Evolutionary conservation across 352 stramenopile genomes (phyloP).

Genomic region (Phytophthora citricola): DNA sequence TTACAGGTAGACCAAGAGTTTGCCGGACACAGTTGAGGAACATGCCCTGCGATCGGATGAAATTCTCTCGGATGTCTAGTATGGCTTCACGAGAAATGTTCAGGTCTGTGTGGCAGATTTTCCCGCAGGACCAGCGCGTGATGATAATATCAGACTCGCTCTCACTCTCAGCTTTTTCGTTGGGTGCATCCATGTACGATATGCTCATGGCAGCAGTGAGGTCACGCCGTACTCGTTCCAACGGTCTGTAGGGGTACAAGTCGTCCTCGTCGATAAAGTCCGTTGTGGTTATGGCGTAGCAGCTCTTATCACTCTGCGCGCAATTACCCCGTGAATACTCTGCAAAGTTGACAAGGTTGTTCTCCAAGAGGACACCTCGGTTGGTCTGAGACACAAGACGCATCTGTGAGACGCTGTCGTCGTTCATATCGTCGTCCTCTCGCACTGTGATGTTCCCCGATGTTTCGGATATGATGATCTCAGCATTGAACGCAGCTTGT

Average conservation of each 20-base stretch:
- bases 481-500: constrained; percentile 59
- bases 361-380: constrained; percentile 37
- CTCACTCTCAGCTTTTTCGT: not conserved
- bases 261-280: constrained; percentile 59
- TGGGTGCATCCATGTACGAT: constrained; percentile 26
- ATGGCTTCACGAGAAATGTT: constrained; percentile 21
- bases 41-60: constrained; percentile 25
- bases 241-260: constrained; percentile 50
- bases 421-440: constrained; percentile 66
- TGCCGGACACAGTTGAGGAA: constrained; percentile 39
- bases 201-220: constrained; percentile 36
- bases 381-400: constrained; percentile 47
- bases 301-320: constrained; percentile 22
- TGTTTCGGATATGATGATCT: constrained; percentile 72
- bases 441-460: constrained; percentile 70
- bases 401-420: constrained; percentile 48
- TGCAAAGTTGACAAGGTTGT: constrained; percentile 44
- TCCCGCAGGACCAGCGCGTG: constrained; percentile 33
- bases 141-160: constrained; percentile 31
- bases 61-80: constrained; percentile 28
- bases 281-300: constrained; percentile 39
- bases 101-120: constrained; percentile 34
- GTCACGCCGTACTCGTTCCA: constrained; percentile 48
- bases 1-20: constrained; percentile 25
- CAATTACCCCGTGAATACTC: constrained; percentile 22